Conservation (phyloP, 1,284 basidiomycete species). For the Microbotryomycetes sp. region DNA sequence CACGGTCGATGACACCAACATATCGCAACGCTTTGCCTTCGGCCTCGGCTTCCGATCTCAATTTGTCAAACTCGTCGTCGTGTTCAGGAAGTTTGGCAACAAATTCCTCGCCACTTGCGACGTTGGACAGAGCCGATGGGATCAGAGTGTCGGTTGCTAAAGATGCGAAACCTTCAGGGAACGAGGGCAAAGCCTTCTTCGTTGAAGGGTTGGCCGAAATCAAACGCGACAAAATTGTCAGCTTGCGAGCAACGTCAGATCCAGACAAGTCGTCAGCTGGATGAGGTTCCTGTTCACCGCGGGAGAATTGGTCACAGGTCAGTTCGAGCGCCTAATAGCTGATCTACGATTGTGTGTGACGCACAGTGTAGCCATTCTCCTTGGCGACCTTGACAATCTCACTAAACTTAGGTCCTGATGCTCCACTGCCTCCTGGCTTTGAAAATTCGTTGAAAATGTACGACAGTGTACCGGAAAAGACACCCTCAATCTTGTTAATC, state of each 20-base stretch:
- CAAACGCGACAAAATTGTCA: constrained; percentile 85
- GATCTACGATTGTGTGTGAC: constrained; percentile 34
- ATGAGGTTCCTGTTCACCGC: constrained; percentile 73
- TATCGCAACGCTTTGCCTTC: constrained; percentile 82
- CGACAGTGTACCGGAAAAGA: constrained; percentile 90
- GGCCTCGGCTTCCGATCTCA: constrained; percentile 67
- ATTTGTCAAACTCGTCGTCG: constrained; percentile 68
- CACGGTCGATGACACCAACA: constrained; percentile 87
- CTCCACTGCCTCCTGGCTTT: constrained; percentile 42
- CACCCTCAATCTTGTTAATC: constrained; percentile 55
- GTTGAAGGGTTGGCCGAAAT: constrained; percentile 49
- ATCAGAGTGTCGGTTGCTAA: constrained; percentile 82
- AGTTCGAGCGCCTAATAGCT: not conserved
- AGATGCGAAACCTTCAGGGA: constrained; percentile 66
- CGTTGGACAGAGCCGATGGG: constrained; percentile 62
- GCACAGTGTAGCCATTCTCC: constrained; percentile 86
- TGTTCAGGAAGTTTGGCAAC: constrained; percentile 72
- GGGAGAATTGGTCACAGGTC: not conserved
- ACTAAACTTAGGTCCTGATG: constrained; percentile 58
- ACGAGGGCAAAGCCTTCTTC: constrained; percentile 39
- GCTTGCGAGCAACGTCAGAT: constrained; percentile 92
- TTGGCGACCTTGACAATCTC: constrained; percentile 83
- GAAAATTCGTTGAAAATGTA: constrained; percentile 99
- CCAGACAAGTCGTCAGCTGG: constrained; percentile 94
- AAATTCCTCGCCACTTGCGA: constrained; percentile 72